Evolutionary conservation across 139 green algal species (phyloP), one percentile per base, ranked within the genome.

Genomic region (Chara braunii): DNA sequence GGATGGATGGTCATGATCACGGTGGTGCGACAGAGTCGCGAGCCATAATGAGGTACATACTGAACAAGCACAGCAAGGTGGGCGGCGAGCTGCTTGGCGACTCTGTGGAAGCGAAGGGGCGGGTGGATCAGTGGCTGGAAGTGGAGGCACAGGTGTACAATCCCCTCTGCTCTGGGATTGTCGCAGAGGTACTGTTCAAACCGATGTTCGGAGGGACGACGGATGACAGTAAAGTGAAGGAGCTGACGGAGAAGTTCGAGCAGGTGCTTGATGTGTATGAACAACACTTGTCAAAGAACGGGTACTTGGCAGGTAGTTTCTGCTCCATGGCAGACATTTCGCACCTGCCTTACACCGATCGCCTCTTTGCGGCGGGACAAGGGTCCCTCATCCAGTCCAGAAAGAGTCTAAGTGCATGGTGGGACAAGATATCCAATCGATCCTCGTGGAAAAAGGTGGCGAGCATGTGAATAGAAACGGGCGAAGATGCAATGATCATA

Each of bases 21-120:
- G n/a, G n/a, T n/a, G n/a, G n/a, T n/a, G n/a, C n/a, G n/a, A 71
- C 64, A 73, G 64, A 75, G 62, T 75, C 66, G 7, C 26, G 66
- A 8, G 66, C 66, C 3, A 75, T 75, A 18, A 60, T 60, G 7
- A 14, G 66, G 11, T 72, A 75, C 24, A 51, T 75, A 12, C 28
- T 44, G 8, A n/a, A 42, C 11, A 74, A 71, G 12, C 67, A 30
- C 23, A 44, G 29, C 7, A 31, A 43, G 9, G 30, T 72, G n/a
- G 66, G 66, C 18, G 60, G 43, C 8, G 33, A 75, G 43, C 58
- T 75, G 24, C n/a, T 72, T 22, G 66, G 66, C 44, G 32, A 61
- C 14, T 37, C 1, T 60, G 29, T 62, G n/a, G n/a, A 70, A 30
- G 56, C 70, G 60, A 32, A 34, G 22, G 68, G 43, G 7, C 48